Percentiles rank a stretch among this genome's conserved stretches.
phyloP scores from a whole-genome alignment of 2,329 filamentous ascomycete genomes.

The Moelleriella libera region DNA sequence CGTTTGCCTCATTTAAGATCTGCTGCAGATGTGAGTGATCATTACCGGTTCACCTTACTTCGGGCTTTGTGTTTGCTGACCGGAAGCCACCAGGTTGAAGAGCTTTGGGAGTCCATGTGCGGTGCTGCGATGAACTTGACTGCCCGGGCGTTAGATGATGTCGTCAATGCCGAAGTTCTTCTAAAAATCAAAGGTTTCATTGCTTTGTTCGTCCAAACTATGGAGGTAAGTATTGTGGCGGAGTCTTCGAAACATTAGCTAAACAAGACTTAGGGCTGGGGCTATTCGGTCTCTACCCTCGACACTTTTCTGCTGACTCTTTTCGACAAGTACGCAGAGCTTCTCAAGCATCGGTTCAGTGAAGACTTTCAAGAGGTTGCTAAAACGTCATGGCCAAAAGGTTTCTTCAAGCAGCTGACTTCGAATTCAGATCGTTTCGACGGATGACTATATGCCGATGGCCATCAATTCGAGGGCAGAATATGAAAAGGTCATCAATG shows the following conservation, averaged over 20 bases:
- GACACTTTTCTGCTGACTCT: constrained; percentile 77
- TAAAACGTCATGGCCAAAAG: constrained; percentile 1
- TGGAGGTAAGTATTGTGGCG: constrained; percentile 55
- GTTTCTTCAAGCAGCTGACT: neutral
- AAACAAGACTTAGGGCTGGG: constrained; percentile 77
- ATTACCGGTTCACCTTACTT: neutral
- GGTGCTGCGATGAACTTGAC: constrained; percentile 74
- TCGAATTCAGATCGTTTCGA: constrained; percentile 51
- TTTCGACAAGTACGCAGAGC: constrained; percentile 86
- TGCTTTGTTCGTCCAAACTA: constrained; percentile 91
- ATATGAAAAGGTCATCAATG: constrained; percentile 89
- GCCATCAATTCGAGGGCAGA: constrained; percentile 81
- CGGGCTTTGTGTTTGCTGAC: neutral
- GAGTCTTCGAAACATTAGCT: constrained; percentile 57
- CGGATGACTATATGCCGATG: constrained; percentile 99
- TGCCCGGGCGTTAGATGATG: constrained; percentile 58
- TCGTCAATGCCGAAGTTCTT: constrained; percentile 80
- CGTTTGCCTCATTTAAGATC: constrained; percentile 73
- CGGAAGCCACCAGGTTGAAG: constrained; percentile 56
- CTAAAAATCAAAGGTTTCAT: constrained; percentile 92
- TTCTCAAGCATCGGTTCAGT: constrained; percentile 82
- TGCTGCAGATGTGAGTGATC: constrained; percentile 54
- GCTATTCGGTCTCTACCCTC: constrained; percentile 68
- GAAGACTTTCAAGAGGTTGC: constrained; percentile 83
- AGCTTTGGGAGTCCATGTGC: constrained; percentile 97